Percentiles rank a stretch among this genome's conserved stretches.
Evolutionary conservation across 2,329 filamentous ascomycete genomes (phyloP).

Genomic region (Cordyceps pruinosa): DNA sequence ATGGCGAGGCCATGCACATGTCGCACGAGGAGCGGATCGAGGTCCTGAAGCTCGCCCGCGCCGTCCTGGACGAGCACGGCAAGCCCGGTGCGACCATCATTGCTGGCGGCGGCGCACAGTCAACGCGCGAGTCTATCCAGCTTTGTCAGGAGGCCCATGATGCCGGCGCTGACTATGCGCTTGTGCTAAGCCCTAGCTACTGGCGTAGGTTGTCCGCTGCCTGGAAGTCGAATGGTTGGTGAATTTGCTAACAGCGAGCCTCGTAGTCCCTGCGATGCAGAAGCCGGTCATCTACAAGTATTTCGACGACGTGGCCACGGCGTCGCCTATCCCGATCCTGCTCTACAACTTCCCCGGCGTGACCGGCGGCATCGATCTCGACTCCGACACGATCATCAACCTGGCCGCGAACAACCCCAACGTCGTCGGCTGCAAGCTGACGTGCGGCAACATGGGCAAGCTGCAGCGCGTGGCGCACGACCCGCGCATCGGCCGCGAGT

Average conservation of each 20-base stretch:
- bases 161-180: constrained; percentile 67
- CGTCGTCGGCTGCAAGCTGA: constrained; percentile 58
- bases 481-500: constrained; percentile 22
- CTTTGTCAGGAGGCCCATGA: constrained; percentile 63
- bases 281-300: constrained; percentile 38
- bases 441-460: constrained; percentile 60
- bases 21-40: constrained; percentile 62
- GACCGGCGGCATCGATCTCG: constrained; percentile 53
- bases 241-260: background rate
- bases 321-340: constrained; percentile 52
- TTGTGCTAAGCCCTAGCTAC: constrained; percentile 72
- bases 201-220: constrained; percentile 27
- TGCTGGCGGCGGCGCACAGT: constrained; percentile 69
- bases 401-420: constrained; percentile 46
- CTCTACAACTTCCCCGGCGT: constrained; percentile 63
- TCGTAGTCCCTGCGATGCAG: constrained; percentile 11
- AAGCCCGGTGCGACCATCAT: constrained; percentile 61
- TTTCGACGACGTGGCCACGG: constrained; percentile 57
- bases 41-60: constrained; percentile 57
- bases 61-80: constrained; percentile 53
- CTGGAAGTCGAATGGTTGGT: background rate
- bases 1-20: constrained; percentile 77
- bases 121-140: constrained; percentile 66
- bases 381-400: constrained; percentile 50
- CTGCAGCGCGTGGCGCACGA: constrained; percentile 43